These are phyloP conservation scores for Psilocybe tampanensis DNA, from an alignment of 768 basidiomycete genomes.

Conservation along the genomic window DNA sequence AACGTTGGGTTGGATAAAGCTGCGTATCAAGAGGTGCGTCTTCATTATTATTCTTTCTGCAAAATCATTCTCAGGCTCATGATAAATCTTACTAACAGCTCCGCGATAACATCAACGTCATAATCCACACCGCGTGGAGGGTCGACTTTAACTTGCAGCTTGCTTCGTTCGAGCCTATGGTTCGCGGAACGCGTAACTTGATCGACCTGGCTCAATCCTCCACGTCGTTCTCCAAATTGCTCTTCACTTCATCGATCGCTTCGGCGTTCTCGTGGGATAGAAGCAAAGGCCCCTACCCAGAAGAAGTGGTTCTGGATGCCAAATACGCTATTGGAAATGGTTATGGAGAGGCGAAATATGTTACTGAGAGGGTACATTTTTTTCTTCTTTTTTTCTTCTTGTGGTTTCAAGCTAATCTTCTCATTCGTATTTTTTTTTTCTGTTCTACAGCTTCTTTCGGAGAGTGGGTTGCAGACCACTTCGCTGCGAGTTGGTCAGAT, in stretches of 20 bases:
- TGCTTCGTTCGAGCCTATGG: slow-evolving; percentile 44
- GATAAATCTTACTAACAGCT: slow-evolving; percentile 19
- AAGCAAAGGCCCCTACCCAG: slow-evolving; percentile 30
- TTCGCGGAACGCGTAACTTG: slow-evolving; percentile 41
- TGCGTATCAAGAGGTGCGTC: slow-evolving; percentile 32
- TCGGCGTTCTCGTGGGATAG: slow-evolving; percentile 31
- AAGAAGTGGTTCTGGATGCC: slow-evolving; percentile 31
- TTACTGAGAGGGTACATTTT: slow-evolving; percentile 32
- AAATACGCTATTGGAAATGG: slow-evolving; percentile 29
- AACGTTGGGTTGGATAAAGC: slow-evolving; percentile 29
- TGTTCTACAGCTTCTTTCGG: slow-evolving; percentile 11
- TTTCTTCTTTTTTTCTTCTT: too few relatives aligned
- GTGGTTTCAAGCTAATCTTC: not conserved
- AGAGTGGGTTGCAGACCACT: slow-evolving; percentile 30
- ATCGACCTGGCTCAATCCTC: slow-evolving; percentile 37
- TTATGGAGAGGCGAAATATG: slow-evolving; percentile 36
- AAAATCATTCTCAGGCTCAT: too few relatives aligned
- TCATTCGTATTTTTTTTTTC: not conserved
- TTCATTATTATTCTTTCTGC: not conserved
- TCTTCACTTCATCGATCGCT: slow-evolving; percentile 42
- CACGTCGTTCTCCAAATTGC: slow-evolving; percentile 30
- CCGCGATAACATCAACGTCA: slow-evolving; percentile 29
- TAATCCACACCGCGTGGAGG: slow-evolving; percentile 51
- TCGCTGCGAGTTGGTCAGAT: slow-evolving; percentile 41
- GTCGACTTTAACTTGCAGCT: slow-evolving; percentile 48